Evolutionary conservation across 306 rosid genomes (phyloP), one percentile per base, ranked within the genome.

Genomic region (Sesbania bispinosa): DNA sequence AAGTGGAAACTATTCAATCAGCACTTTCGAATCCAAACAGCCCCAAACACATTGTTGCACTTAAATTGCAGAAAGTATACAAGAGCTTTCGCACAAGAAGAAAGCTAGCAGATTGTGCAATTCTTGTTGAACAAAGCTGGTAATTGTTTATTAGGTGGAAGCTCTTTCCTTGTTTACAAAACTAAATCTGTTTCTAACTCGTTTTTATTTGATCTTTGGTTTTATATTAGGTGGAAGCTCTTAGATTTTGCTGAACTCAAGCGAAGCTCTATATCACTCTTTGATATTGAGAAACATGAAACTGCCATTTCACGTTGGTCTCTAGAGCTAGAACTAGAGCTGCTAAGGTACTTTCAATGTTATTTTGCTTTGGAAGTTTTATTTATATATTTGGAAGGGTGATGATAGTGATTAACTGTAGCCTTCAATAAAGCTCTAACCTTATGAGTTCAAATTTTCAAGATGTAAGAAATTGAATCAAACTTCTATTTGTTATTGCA

Each of bases 41-140:
- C 53, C 94, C 93, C 68, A 83, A 87, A 78, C 88, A 92, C 78
- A 80, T 47, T 83, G 97, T 96, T 1, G 97, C 97, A 1, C 50
- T 87, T 36, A 92, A 92, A 50, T 87, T 92, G 80, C 97, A 92
- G 80, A 92, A 92, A 78, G 97, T 92, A 16, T 92, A 92, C 82
- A 92, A 92, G 87, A 92, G 97, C n/a, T n/a, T n/a, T n/a, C n/a
- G n/a, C n/a, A n/a, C n/a, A n/a, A n/a, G n/a, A n/a, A n/a, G n/a
- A n/a, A 92, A 89, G 85, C 80, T 92, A 10, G 97, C 97, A 53
- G 97, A 92, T 81, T 92, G 97, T 77, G 97, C 97, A 14, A 93
- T 92, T 68, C 93, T 92, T 21, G 90, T 92, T 68, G 97, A 92
- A 74, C 96, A 92, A 60, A 89, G 97, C 92, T 92, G 97, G 97